Base-by-base conservation (phyloP, 352 stramenopile species). In the Phytophthora brassicae region DNA sequence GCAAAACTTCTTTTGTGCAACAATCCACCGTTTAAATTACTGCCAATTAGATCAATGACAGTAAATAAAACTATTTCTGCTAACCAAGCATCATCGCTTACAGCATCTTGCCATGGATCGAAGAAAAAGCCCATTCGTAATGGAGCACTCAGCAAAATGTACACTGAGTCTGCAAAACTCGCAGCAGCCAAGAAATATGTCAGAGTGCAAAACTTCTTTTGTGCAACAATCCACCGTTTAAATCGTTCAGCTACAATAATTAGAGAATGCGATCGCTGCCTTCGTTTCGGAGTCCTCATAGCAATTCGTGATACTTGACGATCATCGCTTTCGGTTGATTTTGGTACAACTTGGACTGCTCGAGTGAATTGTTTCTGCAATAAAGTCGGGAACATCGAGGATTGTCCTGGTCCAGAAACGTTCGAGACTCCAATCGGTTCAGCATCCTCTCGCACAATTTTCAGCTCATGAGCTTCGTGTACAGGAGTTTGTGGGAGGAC, bases 111-210 rank as follows among this genome's bases (percentile, higher is more conserved):
- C 53, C 51, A 73, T 16, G 74, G 66, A 24, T 86, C 74, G 19
- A 84, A 84, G 26, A 70, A 58, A 36, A 82, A 85, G 2, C 74
- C 74, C 22, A 84, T 39, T 0, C 72, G 76, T 12, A 80, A 43
- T 12, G 74, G 72, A 43, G 76, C 54, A 38, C 39, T 70, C 41
- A 80, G 35, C 26, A 86, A 50, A 13, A 84, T 56, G 28, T 79
- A 80, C 20, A 80, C 8, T 8, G 66, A 56, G 35, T 84, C 74
- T 4, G 66, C 4, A 24, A 86, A 77, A 45, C 67, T 74, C 12
- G 68, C 52, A 28, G 47, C 45, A 29, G 57, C 65, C 26, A 69
- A 23, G 16, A 66, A n/a, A 22, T 68, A 58, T 51, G 29, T 26
- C 24, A 11, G 20, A 1, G 64, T 60, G 16, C 51, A 68, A 42